Evolutionary conservation across 1,284 basidiomycete species (phyloP), one percentile per base, ranked within the genome.

Genomic region (Boletus semigastroideus): DNA sequence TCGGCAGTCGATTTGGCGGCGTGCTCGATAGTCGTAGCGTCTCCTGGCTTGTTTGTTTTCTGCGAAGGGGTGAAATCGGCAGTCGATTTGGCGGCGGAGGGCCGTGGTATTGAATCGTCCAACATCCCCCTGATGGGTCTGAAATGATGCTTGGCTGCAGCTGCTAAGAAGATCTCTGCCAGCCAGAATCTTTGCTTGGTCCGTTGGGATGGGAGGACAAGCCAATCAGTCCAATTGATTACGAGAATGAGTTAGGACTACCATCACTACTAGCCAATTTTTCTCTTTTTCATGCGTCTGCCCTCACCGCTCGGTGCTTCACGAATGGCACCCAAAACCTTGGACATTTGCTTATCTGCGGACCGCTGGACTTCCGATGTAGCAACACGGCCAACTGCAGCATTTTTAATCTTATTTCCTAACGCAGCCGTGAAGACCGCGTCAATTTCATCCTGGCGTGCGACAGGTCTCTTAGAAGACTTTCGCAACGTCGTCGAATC

Each of bases 401-500:
- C 78, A 57, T 76, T 82, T 70, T 80, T 86, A 38, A 76, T 67
- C 64, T 78, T 84, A 59, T 78, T 81, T 30, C 83, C 82, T 31
- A 84, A 64, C 10, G 75, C 74, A 34, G 72, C 64, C 47, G 79
- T 74, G 61, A 90, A 90, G n/a, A 90, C 70, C 5, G 71, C 77
- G 50, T 90, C 88, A 51, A 91, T 90, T 62, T 87, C 87, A 59
- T 90, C 83, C 44, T 73, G 61, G 25, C 49, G 41, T n/a, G 28
- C 51, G 39, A 5, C 66, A 40, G 69, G 64, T 58, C 68, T 74
- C 54, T 67, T 62, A 41, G 66, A 67, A 54, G 61, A 48, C 36
- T 53, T 53, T 52, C 59, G 49, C 1, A 51, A 36, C 0, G 19
- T 37, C 1, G n/a, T 36, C 19, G 43, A 22, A 30, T 13, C 19